Percentiles rank a stretch among this genome's conserved stretches.
Evolutionary conservation across 2,329 filamentous ascomycete species (phyloP).

Genomic region (Fusarium piperis): DNA sequence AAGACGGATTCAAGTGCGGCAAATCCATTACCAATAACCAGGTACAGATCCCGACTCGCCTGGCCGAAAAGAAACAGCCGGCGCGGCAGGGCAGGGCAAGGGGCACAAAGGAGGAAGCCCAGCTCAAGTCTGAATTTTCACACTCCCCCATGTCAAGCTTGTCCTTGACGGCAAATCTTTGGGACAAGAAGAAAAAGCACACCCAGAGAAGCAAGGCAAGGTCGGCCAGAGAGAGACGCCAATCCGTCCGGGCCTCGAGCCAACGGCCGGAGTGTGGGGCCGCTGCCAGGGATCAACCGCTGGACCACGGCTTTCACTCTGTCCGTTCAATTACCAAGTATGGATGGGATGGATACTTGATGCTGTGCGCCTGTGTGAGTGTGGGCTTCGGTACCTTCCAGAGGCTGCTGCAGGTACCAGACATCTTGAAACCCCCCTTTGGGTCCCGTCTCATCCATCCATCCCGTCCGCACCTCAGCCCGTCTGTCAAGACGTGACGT

Average conservation of each 20-base stretch:
- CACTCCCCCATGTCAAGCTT: slow-evolving; percentile 16
- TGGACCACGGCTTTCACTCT: too few relatives aligned
- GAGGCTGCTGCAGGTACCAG: slow-evolving; percentile 35
- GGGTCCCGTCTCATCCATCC: slow-evolving; percentile 20
- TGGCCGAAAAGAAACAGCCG: slow-evolving; percentile 9
- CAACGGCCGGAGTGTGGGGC: slow-evolving; percentile 42
- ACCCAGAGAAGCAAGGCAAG: too few relatives aligned
- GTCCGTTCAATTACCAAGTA: too few relatives aligned
- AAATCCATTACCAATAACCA: slow-evolving; percentile 1
- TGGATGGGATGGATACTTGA: slow-evolving; percentile 22
- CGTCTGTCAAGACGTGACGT: slow-evolving; percentile 11
- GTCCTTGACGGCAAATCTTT: slow-evolving; percentile 14
- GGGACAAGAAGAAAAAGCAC: too few relatives aligned
- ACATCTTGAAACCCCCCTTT: slow-evolving; percentile 25
- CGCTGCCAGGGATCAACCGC: slow-evolving; percentile 34
- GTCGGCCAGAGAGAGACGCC: too few relatives aligned
- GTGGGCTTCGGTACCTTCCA: slow-evolving; percentile 33
- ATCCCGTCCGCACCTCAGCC: background rate
- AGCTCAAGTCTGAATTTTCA: slow-evolving; percentile 16
- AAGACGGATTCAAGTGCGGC: background rate
- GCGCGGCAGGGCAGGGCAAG: too few relatives aligned
- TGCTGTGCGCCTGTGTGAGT: slow-evolving; percentile 31
- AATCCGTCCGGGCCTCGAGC: slow-evolving; percentile 31
- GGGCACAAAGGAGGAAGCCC: too few relatives aligned
- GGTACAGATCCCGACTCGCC: slow-evolving; percentile 7